Evolutionary conservation across 441 rosid species (phyloP), one percentile per base, ranked within the genome.

Genomic region (Erodium moschatum): DNA sequence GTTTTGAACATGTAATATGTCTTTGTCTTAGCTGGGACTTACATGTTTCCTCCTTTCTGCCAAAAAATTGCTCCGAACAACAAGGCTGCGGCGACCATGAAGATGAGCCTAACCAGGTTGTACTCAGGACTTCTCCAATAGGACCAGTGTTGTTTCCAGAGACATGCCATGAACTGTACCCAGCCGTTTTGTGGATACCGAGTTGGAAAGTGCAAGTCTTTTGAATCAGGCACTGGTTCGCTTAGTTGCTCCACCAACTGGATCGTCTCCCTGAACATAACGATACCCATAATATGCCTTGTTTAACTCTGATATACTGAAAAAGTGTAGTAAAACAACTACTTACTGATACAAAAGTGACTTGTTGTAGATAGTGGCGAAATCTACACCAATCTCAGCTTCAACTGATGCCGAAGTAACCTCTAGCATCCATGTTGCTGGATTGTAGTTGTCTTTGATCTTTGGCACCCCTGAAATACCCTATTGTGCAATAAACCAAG

Each of bases 81-180:
- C 63, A 74, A 15, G 50, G 91, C 81, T 46, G 74, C 72, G 13
- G 58, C 63, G 0, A 61, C 33, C 35, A 76, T 75, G 72, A 15
- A 83, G 46, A 77, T 6, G n/a, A 88, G 27, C 70, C 92, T 90
- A 12, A 73, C 73, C 60, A 90, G 71, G 77, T 90, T 90, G 70
- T 86, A 82, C 0, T 81, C 75, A 54, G 96, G 89, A 78, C 80
- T 85, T 82, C 94, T 82, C 94, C 94, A 90, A 66, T 90, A 88
- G 1, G 92, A 88, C 75, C 81, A 70, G 65, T 85, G 77, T 70
- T 78, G 89, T 78, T 82, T 91, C 92, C 88, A 87, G 48, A 87
- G 84, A 78, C 84, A 88, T 77, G 84, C 86, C 78, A 78, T 85
- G 76, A 82, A 69, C 77, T 86, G 87, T 73, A 74, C 87, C 78